Evolutionary conservation across 371 early-diverging fungal species (phyloP), one percentile per base, ranked within the genome.

Genomic region (Mortierella sp.): DNA sequence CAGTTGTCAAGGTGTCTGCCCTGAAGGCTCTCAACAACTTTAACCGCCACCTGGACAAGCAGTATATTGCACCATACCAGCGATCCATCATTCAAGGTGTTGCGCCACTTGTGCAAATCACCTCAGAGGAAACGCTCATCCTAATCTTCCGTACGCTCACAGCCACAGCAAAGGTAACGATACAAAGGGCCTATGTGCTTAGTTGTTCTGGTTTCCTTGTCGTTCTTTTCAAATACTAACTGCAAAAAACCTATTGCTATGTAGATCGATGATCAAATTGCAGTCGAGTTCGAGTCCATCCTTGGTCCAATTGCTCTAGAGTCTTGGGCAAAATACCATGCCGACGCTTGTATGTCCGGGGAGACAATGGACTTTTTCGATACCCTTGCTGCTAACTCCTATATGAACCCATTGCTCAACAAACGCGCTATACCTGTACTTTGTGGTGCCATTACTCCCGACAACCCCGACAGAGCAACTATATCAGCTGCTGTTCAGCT

Each of bases 281-380:
- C 95, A 1, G 95, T 95, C 1, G 90, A 91, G 54, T 93, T 94
- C 77, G 97, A 96, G 75, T 91, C 93, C 7, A 87, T 91, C 41
- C 80, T 98, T 68, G 92, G 94, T 49, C 93, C 94, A 14, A 89
- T 96, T 58, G 90, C 96, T 1, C 81, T 98, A 60, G 93, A 95
- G 21, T 91, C 94, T 7, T 97, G 97, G 97, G 91, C 90, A 65
- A 90, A 91, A 56, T 90, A 94, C 86, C 94, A 96, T 6, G 90
- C 89, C 76, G 96, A 96, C 83, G 89, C 90, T 29, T 85, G 94
- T 71, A 90, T 95, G 75, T 88, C 91, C 10, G 92, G 95, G 78
- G 92, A 95, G 63, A 91, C 97, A n/a, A 89, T 94, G 74, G 97
- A 97, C 81, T 81, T 97, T 29, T 92, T 97, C 80, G 94, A 95